Conservation (phyloP, 2,329 filamentous ascomycete genomes). For the Fusarium incarnatum region DNA sequence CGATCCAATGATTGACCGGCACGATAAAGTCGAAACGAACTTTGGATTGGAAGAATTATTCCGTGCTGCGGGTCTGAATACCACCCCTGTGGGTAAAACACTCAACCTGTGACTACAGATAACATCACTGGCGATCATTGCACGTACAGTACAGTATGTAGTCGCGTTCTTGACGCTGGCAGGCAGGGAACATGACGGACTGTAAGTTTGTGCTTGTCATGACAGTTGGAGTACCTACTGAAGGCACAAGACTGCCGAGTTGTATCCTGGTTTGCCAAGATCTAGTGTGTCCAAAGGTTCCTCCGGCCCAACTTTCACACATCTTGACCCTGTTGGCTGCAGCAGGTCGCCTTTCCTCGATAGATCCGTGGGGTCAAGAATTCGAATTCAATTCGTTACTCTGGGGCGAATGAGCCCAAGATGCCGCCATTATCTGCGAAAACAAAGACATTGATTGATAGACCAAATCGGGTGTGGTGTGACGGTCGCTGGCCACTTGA, state of each 20-base stretch:
- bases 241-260: slow-evolving; percentile 15
- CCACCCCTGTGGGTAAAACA: slow-evolving; percentile 12
- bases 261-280: slow-evolving; percentile 20
- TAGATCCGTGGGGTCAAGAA: not conserved
- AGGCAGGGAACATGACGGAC: slow-evolving; percentile 11
- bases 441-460: not conserved
- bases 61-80: slow-evolving; percentile 20
- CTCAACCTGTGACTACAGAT: slow-evolving; percentile 18
- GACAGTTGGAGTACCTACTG: not conserved
- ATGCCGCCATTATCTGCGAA: slow-evolving; percentile 5
- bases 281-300: slow-evolving; percentile 15
- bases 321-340: slow-evolving; percentile 10
- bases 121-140: slow-evolving; percentile 21
- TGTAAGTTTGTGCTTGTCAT: not conserved
- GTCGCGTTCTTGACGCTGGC: slow-evolving; percentile 3
- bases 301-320: slow-evolving; percentile 10
- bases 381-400: not conserved
- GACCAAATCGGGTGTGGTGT: slow-evolving; percentile 1
- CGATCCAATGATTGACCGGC: slow-evolving; percentile 8
- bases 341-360: slow-evolving; percentile 10
- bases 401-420: slow-evolving; percentile 7
- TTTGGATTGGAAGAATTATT: slow-evolving; percentile 22
- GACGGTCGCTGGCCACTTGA: slow-evolving; percentile 6
- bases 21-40: not conserved
- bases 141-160: slow-evolving; percentile 1